Percentiles rank a stretch among this genome's conserved stretches.
These are phyloP conservation scores for Scedosporium dehoogii DNA, from an alignment of 2,329 filamentous ascomycete species.

Conservation along the genomic window DNA sequence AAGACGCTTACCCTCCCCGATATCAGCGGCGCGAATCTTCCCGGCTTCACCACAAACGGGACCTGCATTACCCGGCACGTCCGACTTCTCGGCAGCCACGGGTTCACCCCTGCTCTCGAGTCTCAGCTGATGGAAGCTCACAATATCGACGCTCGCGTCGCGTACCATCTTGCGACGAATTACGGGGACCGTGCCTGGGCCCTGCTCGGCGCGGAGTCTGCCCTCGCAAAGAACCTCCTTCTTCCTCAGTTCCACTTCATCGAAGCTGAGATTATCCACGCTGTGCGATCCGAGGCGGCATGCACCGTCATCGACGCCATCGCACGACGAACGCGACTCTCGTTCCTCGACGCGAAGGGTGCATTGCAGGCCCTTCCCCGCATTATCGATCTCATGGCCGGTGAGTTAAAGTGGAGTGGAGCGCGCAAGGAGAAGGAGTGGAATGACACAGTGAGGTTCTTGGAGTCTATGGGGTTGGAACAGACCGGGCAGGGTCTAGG, in stretches of 20 bases:
- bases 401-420: slow-evolving; percentile 56
- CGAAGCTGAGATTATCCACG: slow-evolving; percentile 65
- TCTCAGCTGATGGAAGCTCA: slow-evolving; percentile 26
- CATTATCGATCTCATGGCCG: slow-evolving; percentile 63
- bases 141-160: slow-evolving; percentile 28
- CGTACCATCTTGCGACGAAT: slow-evolving; percentile 28
- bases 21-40: slow-evolving; percentile 52
- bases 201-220: slow-evolving; percentile 44
- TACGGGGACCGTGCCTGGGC: slow-evolving; percentile 57
- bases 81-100: slow-evolving; percentile 67
- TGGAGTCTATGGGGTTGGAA: slow-evolving; percentile 33
- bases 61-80: slow-evolving; percentile 66
- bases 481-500: slow-evolving; percentile 13
- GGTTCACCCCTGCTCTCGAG: slow-evolving; percentile 35
- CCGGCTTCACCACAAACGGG: slow-evolving; percentile 47
- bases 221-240: slow-evolving; percentile 48
- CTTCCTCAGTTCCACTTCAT: slow-evolving; percentile 60
- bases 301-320: slow-evolving; percentile 64
- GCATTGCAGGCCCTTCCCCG: slow-evolving; percentile 58
- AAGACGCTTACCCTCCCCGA: slow-evolving; percentile 44
- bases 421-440: slow-evolving; percentile 43
- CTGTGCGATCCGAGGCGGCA: slow-evolving; percentile 61
- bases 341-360: slow-evolving; percentile 66
- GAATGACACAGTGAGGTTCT: slow-evolving; percentile 43
- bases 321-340: slow-evolving; percentile 58